Evolutionary conservation across 192 early-diverging fungal genomes (phyloP), one percentile per base, ranked within the genome.

Genomic region (Pecoramyces ruminantium): DNA sequence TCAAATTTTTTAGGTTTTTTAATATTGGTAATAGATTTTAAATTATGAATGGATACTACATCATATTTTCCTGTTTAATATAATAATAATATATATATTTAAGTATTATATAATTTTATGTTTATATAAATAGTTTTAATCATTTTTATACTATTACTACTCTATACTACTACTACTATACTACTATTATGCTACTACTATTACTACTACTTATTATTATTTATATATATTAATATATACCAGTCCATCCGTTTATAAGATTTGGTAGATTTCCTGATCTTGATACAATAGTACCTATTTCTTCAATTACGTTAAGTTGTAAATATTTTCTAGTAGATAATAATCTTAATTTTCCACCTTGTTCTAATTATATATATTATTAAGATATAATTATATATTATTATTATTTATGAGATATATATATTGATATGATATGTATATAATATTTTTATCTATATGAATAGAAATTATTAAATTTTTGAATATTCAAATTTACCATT

Each of bases 231-330:
- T 39, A 14, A 21, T 21, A 51, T 21, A 21, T 21, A 51, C 42
- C 42, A 14, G 42, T 51, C 42, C 42, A 51, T 51, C 42, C 42
- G 1, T 51, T 51, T 51, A 51, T 51, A 51, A 51, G 42, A 51
- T 51, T 51, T 51, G 42, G 42, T 51, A 21, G 38, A 29, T 38
- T 85, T 84, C 87, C 88, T 27, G 87, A 88, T 78, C 87, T 81
- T 3, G 89, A 90, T 28, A 90, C 84, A 17, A 90, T 86, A 17
- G 90, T 83, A 21, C 83, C 83, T 6, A 90, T 78, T 28, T 90
- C 84, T 30, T 85, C 84, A 28, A 90, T 80, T 28, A 86, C 84
- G 30, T 86, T 79, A 6, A 90, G 51, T 82, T 90, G 89, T 34
- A 81, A 78, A 80, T 90, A 90, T 27, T 86, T 79, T 28, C 89